These are phyloP conservation scores for Aspergillus ochraceoroseus DNA, from an alignment of 2,329 filamentous ascomycete species.

Conservation along the genomic window DNA sequence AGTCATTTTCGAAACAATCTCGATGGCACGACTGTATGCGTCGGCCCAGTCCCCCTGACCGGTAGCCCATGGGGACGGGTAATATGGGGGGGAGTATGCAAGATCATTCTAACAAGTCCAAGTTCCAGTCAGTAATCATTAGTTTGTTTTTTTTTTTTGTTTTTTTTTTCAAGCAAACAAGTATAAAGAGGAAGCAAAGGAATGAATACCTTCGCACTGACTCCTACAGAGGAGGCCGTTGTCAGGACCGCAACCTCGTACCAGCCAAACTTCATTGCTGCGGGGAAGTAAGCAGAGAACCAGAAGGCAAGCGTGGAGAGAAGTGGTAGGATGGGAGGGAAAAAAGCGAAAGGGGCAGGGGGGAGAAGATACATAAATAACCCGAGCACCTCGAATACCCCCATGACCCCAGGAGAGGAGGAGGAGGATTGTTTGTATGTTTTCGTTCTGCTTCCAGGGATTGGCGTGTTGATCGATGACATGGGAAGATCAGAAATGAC, in stretches of 20 bases:
- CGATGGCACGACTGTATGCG: conserved; percentile 69
- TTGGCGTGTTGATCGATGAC: no score
- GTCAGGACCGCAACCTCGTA: conserved; percentile 29
- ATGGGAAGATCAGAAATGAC: no score
- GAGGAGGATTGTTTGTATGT: no score
- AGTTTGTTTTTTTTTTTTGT: no score
- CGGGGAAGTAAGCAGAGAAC: conserved; percentile 5
- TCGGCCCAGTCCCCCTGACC: conserved; percentile 68
- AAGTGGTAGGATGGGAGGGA: conserved; percentile 1
- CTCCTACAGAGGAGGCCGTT: conserved; percentile 31
- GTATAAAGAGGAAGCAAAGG: neutral
- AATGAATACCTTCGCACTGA: conserved; percentile 30
- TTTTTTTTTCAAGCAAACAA: neutral
- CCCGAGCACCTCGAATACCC: conserved; percentile 1
- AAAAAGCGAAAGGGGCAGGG: neutral
- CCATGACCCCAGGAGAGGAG: conserved; percentile 2
- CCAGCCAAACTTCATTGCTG: conserved; percentile 37
- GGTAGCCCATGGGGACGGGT: conserved; percentile 83
- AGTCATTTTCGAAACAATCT: conserved; percentile 77
- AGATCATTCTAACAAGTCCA: conserved; percentile 26
- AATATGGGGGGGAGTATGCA: conserved; percentile 59
- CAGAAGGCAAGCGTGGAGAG: conserved; percentile 1
- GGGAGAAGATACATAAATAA: conserved; percentile 9
- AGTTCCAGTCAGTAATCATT: no score
- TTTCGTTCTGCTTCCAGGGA: no score